Evolutionary conservation across 2,329 filamentous ascomycete genomes (phyloP), one percentile per base, ranked within the genome.

Genomic region (Curvularia sp.): DNA sequence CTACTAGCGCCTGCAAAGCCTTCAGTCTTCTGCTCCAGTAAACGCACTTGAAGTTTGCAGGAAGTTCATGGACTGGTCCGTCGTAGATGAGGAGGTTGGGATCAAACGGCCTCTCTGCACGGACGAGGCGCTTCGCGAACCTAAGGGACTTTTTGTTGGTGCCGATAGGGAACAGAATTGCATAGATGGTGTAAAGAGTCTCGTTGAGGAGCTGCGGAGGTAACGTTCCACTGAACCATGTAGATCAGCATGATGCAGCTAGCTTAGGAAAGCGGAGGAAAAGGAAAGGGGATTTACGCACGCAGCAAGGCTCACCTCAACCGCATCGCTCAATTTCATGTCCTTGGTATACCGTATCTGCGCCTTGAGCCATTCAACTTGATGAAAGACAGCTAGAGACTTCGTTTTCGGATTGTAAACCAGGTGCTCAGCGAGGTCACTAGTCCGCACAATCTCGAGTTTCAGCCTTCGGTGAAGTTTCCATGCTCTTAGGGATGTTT

Each of bases 141-240:
- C 35, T 24, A 7, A 10, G 5, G 4, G 49, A 43, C 2, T 22
- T 20, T 0, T 1, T 24, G n/a, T 24, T 10, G 6, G 13, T 2
- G 8, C 18, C 39, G 3, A 43, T 22, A 15, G 49, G 49, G 26
- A 52, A 52, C 0, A 52, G 49, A 44, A 52, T 18, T 1, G 2
- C 13, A 13, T 52, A 20, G 5, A 52, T 52, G 2, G 49, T 31
- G 28, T 33, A 12, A 1, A 52, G 24, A 12, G 13, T 43, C 7
- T 52, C 49, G 9, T 43, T 2, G 3, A 52, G 20, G 7, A 52
- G 39, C 28, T 52, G 49, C 15, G 49, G 49, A 4, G 49, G 49
- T 7, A 52, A 24, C 0, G 38, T 52, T n/a, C 49, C 49, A 2
- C 49, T 52, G 24, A 2, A 10, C 0, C 4, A 3, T 12, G 10